These are phyloP conservation scores for Arachis hypogaea DNA, from an alignment of 306 rosid genomes.

Conservation along the genomic window DNA sequence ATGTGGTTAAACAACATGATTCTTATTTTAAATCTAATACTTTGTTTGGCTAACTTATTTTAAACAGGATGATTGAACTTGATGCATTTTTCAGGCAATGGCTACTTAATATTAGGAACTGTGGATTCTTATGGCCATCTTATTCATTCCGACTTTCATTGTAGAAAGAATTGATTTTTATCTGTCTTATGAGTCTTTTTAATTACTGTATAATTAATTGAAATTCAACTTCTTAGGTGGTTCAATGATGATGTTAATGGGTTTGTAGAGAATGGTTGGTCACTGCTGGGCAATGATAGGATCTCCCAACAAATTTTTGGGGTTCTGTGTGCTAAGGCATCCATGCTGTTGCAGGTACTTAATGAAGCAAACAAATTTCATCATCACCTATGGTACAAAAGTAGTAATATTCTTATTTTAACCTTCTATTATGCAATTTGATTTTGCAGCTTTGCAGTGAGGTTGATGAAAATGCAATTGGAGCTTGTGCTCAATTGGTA, in stretches of 20 bases:
- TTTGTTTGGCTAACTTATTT: constrained; percentile 9
- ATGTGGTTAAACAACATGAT: constrained; percentile 43
- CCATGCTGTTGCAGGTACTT: constrained; percentile 92
- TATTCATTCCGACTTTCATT: constrained; percentile 9
- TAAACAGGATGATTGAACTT: constrained; percentile 17
- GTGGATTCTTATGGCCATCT: constrained; percentile 84
- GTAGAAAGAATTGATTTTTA: constrained; percentile 12
- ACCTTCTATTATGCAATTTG: neutral
- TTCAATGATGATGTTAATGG: constrained; percentile 97
- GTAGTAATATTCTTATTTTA: neutral
- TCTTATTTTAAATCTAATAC: neutral
- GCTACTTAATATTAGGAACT: constrained; percentile 71
- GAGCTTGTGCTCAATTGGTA: constrained; percentile 84
- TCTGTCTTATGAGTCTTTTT: neutral
- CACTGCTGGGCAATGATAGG: constrained; percentile 79
- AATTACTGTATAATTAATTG: neutral
- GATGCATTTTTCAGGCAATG: constrained; percentile 55
- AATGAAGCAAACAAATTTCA: neutral
- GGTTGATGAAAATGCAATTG: constrained; percentile 76
- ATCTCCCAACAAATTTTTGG: constrained; percentile 72
- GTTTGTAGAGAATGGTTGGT: constrained; percentile 92
- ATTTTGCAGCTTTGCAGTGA: constrained; percentile 76
- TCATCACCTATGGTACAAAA: neutral
- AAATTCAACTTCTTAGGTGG: constrained; percentile 55
- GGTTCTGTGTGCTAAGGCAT: constrained; percentile 93